Base-by-base conservation (phyloP, 192 early-diverging fungal species). In the Linderina pennispora region DNA sequence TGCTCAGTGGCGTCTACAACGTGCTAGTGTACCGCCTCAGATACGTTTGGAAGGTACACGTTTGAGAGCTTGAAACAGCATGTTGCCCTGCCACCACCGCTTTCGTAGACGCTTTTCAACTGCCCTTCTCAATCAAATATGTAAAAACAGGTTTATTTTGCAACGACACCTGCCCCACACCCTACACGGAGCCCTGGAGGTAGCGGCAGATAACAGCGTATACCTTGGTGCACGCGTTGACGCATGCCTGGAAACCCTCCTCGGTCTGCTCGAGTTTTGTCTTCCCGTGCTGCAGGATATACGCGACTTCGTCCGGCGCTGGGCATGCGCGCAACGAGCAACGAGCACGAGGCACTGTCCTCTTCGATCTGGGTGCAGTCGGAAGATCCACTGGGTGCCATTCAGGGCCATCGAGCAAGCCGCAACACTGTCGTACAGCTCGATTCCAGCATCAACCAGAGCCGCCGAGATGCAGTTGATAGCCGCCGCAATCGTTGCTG, bases 381-480 rank as follows among this genome's bases (percentile, higher is more conserved):
- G 19, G 48, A 53, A n/a, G 3, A 57, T 26, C 58, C 63, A 74
- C 45, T 60, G 50, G 21, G 47, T 43, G 9, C 40, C 47, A 8
- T 43, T 20, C 23, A 65, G 45, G 1, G 58, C 53, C 45, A 74
- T 61, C 3, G 74, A 76, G 51, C 68, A 62, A 9, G 68, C 62
- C 2, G 62, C 58, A 17, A 76, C 74, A 18, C 48, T 71, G 48
- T 76, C 74, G 38, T 68, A 58, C 37, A 76, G 42, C 40, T 76
- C 74, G 18, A 76, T 76, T 0, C 74, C 74, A 1, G 74, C 74
- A 26, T 76, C 68, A 8, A 53, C 68, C 28, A 76, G 40, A 4
- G 74, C 74, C 9, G 62, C 68, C 15, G 74, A 76, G 10, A 70
- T 70, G 40, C 74, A 76, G 36, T 66, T 76, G 23, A 76, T 68